These are phyloP conservation scores for Colletotrichum liriopes DNA, from an alignment of 2,329 filamentous ascomycete genomes.

Conservation along the genomic window DNA sequence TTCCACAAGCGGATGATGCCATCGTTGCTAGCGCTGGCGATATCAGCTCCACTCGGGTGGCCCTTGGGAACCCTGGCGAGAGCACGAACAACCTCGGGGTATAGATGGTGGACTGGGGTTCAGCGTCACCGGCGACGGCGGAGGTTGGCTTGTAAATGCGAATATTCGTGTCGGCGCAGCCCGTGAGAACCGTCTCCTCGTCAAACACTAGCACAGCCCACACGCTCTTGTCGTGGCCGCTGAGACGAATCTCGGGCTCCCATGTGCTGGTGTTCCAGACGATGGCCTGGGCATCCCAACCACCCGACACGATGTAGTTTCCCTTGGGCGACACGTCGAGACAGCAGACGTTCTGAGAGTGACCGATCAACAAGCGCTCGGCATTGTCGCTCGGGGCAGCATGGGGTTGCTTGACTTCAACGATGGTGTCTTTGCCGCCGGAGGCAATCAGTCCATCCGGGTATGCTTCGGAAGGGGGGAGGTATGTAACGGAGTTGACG, in stretches of 20 bases:
- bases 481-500: slow-evolving; percentile 87
- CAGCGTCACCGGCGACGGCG: slow-evolving; percentile 68
- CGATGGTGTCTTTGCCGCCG: slow-evolving; percentile 91
- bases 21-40: slow-evolving; percentile 95
- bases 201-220: slow-evolving; percentile 94
- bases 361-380: slow-evolving; percentile 88
- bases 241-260: slow-evolving; percentile 79
- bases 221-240: slow-evolving; percentile 83
- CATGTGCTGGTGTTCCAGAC: slow-evolving; percentile 91
- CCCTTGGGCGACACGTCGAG: slow-evolving; percentile 83
- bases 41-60: slow-evolving; percentile 88
- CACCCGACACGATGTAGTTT: slow-evolving; percentile 86
- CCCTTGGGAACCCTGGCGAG: slow-evolving; percentile 83
- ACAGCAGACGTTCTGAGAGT: slow-evolving; percentile 89
- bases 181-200: slow-evolving; percentile 86
- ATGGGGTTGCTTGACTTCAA: slow-evolving; percentile 86
- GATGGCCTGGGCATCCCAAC: slow-evolving; percentile 92
- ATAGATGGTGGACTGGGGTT: slow-evolving; percentile 69
- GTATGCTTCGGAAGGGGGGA: slow-evolving; percentile 77
- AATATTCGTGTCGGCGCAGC: slow-evolving; percentile 90
- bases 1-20: slow-evolving; percentile 91
- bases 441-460: slow-evolving; percentile 88
- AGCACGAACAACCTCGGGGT: slow-evolving; percentile 90
- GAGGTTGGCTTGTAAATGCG: slow-evolving; percentile 83
- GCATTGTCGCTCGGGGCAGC: slow-evolving; percentile 81